Base-by-base conservation (phyloP, 352 stramenopile genomes). In the Phytopythium litorale region DNA sequence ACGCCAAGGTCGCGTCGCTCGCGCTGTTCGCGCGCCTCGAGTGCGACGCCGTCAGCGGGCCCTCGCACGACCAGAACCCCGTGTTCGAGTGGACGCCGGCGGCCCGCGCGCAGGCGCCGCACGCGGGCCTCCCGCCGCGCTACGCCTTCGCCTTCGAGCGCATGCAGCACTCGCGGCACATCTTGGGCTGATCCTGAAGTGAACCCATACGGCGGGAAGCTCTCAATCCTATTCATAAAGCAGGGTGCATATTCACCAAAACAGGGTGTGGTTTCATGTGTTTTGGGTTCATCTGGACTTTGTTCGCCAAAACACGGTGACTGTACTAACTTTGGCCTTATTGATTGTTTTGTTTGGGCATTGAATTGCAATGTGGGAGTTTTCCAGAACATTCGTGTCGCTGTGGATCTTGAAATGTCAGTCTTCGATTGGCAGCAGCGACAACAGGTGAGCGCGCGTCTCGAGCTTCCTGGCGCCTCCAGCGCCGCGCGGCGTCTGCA, bases 1-100 rank as follows among this genome's bases (percentile, higher is more conserved):
- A 95, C 67, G 77, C 76, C 53, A 95, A 95, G 59, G 81, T 84
- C n/a, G 87, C 86, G 49, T 75, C 68, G 16, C 72, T 78, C 37
- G 64, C 46, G 25, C 60, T 62, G 42, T 58, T 74, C 33, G 40
- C 61, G 56, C 63, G 68, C 5, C 69, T 84, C 37, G 67, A 78
- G 42, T 86, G 81, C 48, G 70, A 86, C 21, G 81, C 80, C 7
- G 69, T 81, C 52, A 87, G 76, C 48, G 85, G 85, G 6, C 84
- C 84, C 9, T 89, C 79, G n/a, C 60, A 71, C 53, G 67, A 71
- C 18, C 64, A 78, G 51, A 72, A 80, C 45, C 76, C 81, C 6
- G 68, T 83, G 21, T 94, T 94, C 53, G 71, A 81, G 58, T 94
- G 85, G 85, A 87, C 70, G n/a, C 43, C 40, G 8, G 60, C 40